phyloP scores from a whole-genome alignment of 148 eudicot genomes.

The Persicaria tinctoria region DNA sequence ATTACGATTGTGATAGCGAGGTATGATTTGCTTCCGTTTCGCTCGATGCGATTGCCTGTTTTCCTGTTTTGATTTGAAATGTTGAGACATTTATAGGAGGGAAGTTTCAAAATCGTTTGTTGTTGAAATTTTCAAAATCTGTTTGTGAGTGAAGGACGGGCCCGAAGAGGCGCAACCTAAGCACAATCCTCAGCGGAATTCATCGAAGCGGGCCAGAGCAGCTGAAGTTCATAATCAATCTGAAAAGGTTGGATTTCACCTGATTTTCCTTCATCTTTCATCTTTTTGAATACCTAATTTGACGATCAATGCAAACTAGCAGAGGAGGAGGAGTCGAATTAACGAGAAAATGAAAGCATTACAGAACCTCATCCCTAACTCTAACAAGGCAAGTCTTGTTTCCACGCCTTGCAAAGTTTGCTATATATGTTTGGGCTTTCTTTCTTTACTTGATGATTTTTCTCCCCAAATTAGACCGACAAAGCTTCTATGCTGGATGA shows the following conservation, averaged over 20 bases:
- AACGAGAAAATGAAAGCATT: slow-evolving; percentile 96
- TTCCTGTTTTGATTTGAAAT: neutral
- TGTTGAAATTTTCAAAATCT: neutral
- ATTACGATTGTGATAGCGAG: slow-evolving; percentile 79
- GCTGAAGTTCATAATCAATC: slow-evolving; percentile 92
- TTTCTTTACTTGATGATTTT: neutral
- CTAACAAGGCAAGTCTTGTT: slow-evolving; percentile 54
- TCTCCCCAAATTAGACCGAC: slow-evolving; percentile 44
- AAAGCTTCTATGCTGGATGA: slow-evolving; percentile 98
- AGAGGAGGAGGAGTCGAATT: slow-evolving; percentile 90
- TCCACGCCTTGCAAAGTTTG: neutral
- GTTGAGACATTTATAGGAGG: neutral
- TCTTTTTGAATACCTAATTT: neutral
- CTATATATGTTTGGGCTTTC: neutral
- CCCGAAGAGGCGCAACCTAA: slow-evolving; percentile 32
- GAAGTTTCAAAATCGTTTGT: neutral
- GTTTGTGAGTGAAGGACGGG: slow-evolving; percentile 31
- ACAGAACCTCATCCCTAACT: slow-evolving; percentile 85
- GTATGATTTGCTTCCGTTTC: slow-evolving; percentile 20
- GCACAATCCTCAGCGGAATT: slow-evolving; percentile 24
- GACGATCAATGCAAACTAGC: slow-evolving; percentile 6
- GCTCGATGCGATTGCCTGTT: neutral
- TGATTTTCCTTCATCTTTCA: neutral
- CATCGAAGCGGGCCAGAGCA: slow-evolving; percentile 73
- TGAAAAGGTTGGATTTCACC: slow-evolving; percentile 54